Conservation (phyloP, 306 rosid species). For the Hippophae gyantsensis region DNA sequence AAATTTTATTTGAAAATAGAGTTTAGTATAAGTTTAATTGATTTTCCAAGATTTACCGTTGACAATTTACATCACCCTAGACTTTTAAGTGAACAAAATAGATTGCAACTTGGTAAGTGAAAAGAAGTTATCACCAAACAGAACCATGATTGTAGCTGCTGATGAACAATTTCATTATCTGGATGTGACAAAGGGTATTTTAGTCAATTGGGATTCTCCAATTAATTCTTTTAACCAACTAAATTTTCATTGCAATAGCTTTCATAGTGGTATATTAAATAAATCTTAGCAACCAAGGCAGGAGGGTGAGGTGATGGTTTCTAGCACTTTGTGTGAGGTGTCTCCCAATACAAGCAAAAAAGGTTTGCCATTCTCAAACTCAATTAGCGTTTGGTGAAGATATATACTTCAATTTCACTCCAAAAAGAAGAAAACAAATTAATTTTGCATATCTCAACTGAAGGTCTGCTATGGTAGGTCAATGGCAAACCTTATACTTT, state of each 20-base stretch:
- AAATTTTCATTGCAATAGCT: slow-evolving; percentile 7
- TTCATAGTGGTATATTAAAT: neutral
- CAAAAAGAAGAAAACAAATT: slow-evolving; percentile 3
- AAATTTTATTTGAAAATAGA: neutral
- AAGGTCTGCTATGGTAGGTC: neutral
- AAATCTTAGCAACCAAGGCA: slow-evolving; percentile 43
- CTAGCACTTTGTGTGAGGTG: slow-evolving; percentile 17
- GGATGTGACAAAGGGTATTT: slow-evolving; percentile 15
- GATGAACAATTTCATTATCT: neutral
- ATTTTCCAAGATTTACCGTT: neutral
- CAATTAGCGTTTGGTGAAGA: slow-evolving; percentile 44
- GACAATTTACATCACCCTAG: neutral
- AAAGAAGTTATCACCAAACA: too few species aligned
- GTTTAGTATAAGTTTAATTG: too few species aligned
- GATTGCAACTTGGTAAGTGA: too few species aligned
- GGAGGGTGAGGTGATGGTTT: slow-evolving; percentile 54
- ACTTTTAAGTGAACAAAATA: neutral
- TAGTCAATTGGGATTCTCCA: slow-evolving; percentile 15
- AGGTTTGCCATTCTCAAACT: slow-evolving; percentile 39
- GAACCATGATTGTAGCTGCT: too few species aligned
- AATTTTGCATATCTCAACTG: neutral
- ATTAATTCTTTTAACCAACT: slow-evolving; percentile 6
- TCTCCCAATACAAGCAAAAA: slow-evolving; percentile 61
- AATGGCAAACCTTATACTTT: too few species aligned
- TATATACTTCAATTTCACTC: slow-evolving; percentile 56